Evolutionary conservation across 2,329 filamentous ascomycete species (phyloP).

Genomic region (Aureobasidium sp.): DNA sequence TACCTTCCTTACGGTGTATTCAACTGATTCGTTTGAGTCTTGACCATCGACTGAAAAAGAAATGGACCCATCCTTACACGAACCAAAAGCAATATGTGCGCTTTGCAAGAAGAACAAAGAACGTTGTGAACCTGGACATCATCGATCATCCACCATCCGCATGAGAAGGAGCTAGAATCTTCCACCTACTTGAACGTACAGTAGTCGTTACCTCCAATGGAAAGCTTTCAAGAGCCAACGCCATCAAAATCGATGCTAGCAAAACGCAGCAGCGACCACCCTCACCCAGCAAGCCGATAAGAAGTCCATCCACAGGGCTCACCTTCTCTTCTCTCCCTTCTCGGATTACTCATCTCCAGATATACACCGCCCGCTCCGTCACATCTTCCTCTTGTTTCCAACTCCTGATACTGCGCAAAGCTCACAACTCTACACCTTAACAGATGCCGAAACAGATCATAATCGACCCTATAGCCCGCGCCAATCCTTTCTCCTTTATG

Average conservation of each 20-base stretch:
- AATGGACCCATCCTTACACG: not conserved
- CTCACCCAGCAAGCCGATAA: not conserved
- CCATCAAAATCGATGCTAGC: not conserved
- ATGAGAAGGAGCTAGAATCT: not conserved
- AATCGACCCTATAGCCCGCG: not conserved
- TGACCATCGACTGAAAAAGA: not conserved
- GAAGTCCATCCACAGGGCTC: not conserved
- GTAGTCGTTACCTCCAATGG: not conserved
- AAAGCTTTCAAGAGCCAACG: not conserved
- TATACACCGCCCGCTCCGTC: not conserved
- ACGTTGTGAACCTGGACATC: not conserved
- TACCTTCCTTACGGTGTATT: not conserved
- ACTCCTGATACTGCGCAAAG: conserved; percentile 1
- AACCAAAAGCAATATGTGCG: not conserved
- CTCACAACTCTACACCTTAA: not conserved
- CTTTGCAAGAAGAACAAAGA: not conserved
- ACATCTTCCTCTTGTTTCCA: not conserved
- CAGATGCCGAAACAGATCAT: conserved; percentile 4
- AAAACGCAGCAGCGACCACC: not conserved
- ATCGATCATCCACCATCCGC: not conserved
- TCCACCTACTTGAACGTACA: not conserved
- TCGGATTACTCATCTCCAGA: not conserved
- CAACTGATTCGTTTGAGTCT: too few species aligned
- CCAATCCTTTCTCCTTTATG: not conserved
- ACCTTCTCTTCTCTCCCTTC: not conserved